Base-by-base conservation (phyloP, 257 asterid genomes). In the Handroanthus guayacan region DNA sequence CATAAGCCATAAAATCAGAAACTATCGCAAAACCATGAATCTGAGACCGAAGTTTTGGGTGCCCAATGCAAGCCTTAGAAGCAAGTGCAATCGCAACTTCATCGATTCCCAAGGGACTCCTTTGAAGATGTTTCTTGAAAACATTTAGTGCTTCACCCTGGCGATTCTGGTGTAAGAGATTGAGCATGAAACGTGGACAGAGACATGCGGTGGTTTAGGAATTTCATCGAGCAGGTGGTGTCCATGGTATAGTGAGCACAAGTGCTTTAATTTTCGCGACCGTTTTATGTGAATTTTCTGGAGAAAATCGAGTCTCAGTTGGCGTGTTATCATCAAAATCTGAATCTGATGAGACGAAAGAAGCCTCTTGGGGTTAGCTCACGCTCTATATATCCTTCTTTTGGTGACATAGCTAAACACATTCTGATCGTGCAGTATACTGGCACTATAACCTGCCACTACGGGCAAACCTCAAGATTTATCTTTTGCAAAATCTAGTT, bases 31-130 rank as follows among this genome's bases (percentile, higher is more conserved):
- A 87, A 13, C 95, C 89, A 50, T 92, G 99, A 66, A 92, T 78
- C 74, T 92, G 95, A 66, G 79, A 64, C 63, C 96, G 97, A 48
- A 88, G 79, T 45, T 66, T 81, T 0, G 84, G 75, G 71, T 69
- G 79, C 64, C 89, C 88, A 12, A 88, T 82, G 67, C 92, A 84
- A 55, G 94, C 96, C 85, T 95, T 92, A 7, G 88, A 79, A 60
- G 97, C 95, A 52, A 92, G 67, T 2, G 92, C 95, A 38, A 92
- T 45, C 14, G 86, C 87, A 65, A 89, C 94, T 78, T 92, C 95
- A 39, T 89, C 92, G 5, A 88, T 83, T 66, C 79, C 79, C 10
- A 86, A 82, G 61, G 81, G 74, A 77, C 88, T 92, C 85, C 44
- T 69, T 38, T 78, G 90, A n/a, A 87, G 81, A 67, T 87, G 90